These are phyloP conservation scores for Dillenia suffruticosa DNA, from an alignment of 164 flowering plant species.

Conservation along the genomic window DNA sequence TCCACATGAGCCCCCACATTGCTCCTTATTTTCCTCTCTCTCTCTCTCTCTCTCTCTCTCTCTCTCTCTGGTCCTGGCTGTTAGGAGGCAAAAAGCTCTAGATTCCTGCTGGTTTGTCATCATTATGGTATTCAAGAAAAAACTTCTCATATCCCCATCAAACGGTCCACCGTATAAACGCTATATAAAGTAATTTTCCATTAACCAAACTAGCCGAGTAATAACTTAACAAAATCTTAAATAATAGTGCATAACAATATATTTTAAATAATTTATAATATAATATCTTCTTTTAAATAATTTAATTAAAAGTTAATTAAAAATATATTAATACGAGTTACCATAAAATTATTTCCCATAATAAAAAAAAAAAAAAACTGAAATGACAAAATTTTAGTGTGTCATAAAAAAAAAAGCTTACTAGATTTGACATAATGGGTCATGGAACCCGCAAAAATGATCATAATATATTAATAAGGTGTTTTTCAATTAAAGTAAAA, in stretches of 20 bases:
- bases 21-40: conserved; percentile 6
- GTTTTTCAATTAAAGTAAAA: too few relatives aligned
- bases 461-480: too few relatives aligned
- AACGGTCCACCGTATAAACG: conserved; percentile 1
- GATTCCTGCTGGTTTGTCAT: conserved; percentile 44
- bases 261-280: neutral
- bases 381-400: too few relatives aligned
- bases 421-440: too few relatives aligned
- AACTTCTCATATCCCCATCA: conserved; percentile 14
- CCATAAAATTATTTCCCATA: too few relatives aligned
- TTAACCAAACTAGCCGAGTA: conserved; percentile 17
- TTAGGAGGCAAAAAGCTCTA: conserved; percentile 32
- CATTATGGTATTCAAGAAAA: conserved; percentile 12
- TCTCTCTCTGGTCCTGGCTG: conserved; percentile 11
- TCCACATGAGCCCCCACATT: conserved; percentile 9
- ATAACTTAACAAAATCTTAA: neutral
- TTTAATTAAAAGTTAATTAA: too few relatives aligned
- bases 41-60: neutral
- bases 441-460: too few relatives aligned
- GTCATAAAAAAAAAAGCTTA: too few relatives aligned
- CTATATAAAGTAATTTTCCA: conserved; percentile 4
- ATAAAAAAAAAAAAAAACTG: too few relatives aligned
- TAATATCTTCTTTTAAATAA: neutral
- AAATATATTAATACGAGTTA: too few relatives aligned
- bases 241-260: neutral